phyloP scores from a whole-genome alignment of 163 green algal species.

The Scenedesmus sp. region DNA sequence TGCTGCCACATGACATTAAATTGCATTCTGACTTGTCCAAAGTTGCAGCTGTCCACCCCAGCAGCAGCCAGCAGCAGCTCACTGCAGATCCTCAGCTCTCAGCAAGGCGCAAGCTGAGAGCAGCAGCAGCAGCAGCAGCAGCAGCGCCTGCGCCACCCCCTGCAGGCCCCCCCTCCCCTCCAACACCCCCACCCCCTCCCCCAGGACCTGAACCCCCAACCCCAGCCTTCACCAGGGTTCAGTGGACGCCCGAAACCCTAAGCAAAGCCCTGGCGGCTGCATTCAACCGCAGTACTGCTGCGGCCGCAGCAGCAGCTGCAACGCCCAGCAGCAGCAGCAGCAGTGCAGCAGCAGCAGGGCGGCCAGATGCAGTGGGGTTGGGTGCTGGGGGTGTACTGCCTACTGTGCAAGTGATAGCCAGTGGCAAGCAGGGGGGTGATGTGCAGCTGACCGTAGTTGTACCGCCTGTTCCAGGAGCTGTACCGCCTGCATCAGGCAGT shows the following conservation, averaged over 20 bases:
- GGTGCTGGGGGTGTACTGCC: not conserved
- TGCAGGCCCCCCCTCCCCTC: not conserved
- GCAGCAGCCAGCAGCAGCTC: not conserved
- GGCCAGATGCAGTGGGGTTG: not conserved
- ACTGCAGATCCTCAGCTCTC: not conserved
- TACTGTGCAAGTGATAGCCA: conserved; percentile 36
- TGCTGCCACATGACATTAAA: not conserved
- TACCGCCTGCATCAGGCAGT: not conserved
- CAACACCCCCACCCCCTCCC: not conserved
- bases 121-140: conserved; percentile 20
- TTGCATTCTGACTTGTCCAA: not conserved
- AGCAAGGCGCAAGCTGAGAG: not conserved
- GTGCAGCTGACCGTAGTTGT: conserved; percentile 23
- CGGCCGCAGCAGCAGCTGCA: not conserved
- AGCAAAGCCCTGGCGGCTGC: conserved; percentile 4
- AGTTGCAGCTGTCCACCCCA: not conserved
- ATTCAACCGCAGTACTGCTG: conserved; percentile 10
- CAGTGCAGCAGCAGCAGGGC: conserved; percentile 8
- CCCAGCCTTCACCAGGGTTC: not conserved
- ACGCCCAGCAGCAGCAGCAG: not conserved
- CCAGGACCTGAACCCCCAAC: not conserved
- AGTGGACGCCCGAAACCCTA: not conserved
- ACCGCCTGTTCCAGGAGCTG: not conserved
- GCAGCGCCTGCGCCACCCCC: not conserved
- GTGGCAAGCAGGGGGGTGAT: not conserved